Evolutionary conservation across 176 grass and related monocot species (phyloP).

Genomic region (Rhynchospora breviuscula): DNA sequence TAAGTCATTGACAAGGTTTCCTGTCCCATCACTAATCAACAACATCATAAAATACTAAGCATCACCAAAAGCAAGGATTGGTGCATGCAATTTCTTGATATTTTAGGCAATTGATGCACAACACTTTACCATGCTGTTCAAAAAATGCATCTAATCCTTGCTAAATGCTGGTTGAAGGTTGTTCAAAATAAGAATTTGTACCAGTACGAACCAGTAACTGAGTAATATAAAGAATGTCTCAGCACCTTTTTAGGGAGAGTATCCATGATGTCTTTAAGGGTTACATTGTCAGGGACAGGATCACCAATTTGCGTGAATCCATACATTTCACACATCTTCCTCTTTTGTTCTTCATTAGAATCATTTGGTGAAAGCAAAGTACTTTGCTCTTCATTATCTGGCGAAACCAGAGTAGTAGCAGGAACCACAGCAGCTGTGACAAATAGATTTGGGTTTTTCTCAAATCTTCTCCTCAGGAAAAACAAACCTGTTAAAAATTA

Average conservation of each 20-base stretch:
- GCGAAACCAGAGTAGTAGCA: slow-evolving; percentile 25
- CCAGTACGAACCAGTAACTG: not conserved
- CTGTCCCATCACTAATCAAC: too few species aligned
- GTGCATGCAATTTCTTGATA: not conserved
- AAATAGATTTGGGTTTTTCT: not conserved
- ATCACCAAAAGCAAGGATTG: not conserved
- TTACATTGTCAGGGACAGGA: slow-evolving; percentile 61
- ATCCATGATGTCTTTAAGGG: slow-evolving; percentile 89
- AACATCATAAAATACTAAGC: too few species aligned
- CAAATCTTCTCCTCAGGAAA: not conserved
- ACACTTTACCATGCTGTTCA: not conserved
- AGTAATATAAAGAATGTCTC: not conserved
- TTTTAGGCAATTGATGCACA: not conserved
- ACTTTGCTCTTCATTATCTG: slow-evolving; percentile 46
- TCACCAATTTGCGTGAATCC: slow-evolving; percentile 89
- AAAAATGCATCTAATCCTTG: not conserved
- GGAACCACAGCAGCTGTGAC: slow-evolving; percentile 34
- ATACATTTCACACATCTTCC: slow-evolving; percentile 60
- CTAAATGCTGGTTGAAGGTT: not conserved
- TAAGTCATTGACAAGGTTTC: not conserved
- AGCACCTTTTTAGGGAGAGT: slow-evolving; percentile 76
- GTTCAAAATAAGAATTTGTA: not conserved
- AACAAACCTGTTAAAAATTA: slow-evolving; percentile 9
- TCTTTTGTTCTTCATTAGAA: slow-evolving; percentile 46
- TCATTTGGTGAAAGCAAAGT: not conserved